Conservation (phyloP, 176 grass and related monocot species). For the Olyra latifolia region DNA sequence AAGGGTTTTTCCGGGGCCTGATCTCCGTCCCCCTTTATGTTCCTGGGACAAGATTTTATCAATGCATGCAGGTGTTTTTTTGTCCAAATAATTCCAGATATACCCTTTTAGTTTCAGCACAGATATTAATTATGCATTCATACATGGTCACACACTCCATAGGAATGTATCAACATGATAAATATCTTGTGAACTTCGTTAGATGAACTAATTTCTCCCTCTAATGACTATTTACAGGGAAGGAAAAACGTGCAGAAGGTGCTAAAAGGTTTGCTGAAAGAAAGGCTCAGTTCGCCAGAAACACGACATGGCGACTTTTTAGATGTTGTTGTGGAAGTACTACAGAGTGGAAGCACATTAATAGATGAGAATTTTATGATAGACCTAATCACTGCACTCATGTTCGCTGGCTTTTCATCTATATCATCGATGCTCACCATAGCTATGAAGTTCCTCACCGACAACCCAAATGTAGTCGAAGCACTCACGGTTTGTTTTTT, state of each 20-base stretch:
- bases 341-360: neutral
- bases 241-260: slow-evolving; percentile 19
- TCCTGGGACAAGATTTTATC: slow-evolving; percentile 3
- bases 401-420: neutral
- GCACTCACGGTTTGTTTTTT: too few species aligned
- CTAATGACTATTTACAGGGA: slow-evolving; percentile 6
- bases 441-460: slow-evolving; percentile 11
- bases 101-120: too few species aligned
- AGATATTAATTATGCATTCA: too few species aligned
- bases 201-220: too few species aligned
- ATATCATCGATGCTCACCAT: neutral
- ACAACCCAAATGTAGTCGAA: neutral
- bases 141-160: too few species aligned
- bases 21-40: slow-evolving; percentile 19
- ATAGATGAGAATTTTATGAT: neutral
- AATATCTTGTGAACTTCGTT: too few species aligned
- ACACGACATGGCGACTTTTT: neutral
- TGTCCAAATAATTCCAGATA: too few species aligned
- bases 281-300: slow-evolving; percentile 18
- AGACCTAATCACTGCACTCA: neutral
- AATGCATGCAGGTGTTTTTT: slow-evolving; percentile 28
- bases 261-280: neutral
- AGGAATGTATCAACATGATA: too few species aligned
- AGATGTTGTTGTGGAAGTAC: neutral
- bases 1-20: slow-evolving; percentile 3